Percentiles rank a stretch among this genome's conserved stretches.
Conservation (phyloP, 805 yeast species). For the Cyberlindnera americana region DNA sequence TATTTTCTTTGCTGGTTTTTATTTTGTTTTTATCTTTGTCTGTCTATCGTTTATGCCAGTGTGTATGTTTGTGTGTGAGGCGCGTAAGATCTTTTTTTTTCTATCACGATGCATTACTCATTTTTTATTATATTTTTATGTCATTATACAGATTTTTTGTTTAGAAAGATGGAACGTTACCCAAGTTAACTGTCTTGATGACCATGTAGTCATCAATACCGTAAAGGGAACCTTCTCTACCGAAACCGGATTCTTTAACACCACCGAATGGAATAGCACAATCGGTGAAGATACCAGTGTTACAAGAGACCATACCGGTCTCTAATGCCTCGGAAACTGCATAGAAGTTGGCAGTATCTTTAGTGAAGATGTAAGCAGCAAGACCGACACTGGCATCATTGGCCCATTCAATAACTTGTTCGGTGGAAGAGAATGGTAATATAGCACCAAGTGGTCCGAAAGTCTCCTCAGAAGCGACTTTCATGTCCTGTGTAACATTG, state of each 20-base stretch:
- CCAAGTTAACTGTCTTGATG: constrained; percentile 42
- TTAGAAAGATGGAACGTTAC: constrained; percentile 11
- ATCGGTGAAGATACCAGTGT: constrained; percentile 55
- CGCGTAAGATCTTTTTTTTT: no score
- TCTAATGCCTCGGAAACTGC: constrained; percentile 54
- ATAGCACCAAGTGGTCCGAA: constrained; percentile 65
- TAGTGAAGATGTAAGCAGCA: constrained; percentile 57
- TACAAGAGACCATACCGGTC: constrained; percentile 63
- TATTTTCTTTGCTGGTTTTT: no score
- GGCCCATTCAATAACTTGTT: constrained; percentile 51
- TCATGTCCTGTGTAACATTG: constrained; percentile 48
- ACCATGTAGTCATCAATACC: constrained; percentile 61
- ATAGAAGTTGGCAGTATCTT: constrained; percentile 46
- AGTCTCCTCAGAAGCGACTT: constrained; percentile 54
- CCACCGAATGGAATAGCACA: constrained; percentile 61
- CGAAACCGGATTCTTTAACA: constrained; percentile 63
- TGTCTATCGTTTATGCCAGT: no score
- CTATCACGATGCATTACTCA: background rate
- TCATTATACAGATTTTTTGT: background rate
- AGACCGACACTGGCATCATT: constrained; percentile 56
- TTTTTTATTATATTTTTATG: no score
- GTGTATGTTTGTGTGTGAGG: no score
- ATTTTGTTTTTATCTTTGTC: background rate
- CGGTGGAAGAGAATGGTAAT: constrained; percentile 47
- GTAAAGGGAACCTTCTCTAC: constrained; percentile 62